phyloP scores from a whole-genome alignment of 805 yeast species.

The Pichia insulana region DNA sequence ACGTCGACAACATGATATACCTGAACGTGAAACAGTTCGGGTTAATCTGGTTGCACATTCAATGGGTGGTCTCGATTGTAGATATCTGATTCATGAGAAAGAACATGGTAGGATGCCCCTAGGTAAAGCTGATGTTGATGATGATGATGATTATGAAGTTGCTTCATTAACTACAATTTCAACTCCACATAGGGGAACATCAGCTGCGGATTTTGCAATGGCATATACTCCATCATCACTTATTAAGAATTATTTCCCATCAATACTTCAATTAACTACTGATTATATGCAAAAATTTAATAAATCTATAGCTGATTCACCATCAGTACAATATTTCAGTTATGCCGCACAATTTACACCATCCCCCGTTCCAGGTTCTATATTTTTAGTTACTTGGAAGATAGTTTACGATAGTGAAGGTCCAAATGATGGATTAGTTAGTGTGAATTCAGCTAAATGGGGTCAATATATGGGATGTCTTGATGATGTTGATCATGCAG shows the following conservation, averaged over 20 bases:
- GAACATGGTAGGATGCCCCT: slow-evolving; percentile 18
- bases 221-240: slow-evolving; percentile 18
- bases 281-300: slow-evolving; percentile 47
- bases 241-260: slow-evolving; percentile 21
- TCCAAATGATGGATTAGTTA: slow-evolving; percentile 81
- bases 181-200: slow-evolving; percentile 85
- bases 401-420: slow-evolving; percentile 43
- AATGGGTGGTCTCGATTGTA: slow-evolving; percentile 87
- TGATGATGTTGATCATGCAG: slow-evolving; percentile 74
- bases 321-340: slow-evolving; percentile 64
- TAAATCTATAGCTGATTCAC: slow-evolving; percentile 39
- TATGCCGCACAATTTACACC: slow-evolving; percentile 76
- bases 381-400: slow-evolving; percentile 58
- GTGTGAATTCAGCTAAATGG: slow-evolving; percentile 73
- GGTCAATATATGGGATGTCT: slow-evolving; percentile 76
- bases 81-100: slow-evolving; percentile 58
- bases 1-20: slow-evolving; percentile 21
- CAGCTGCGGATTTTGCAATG: slow-evolving; percentile 64
- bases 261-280: slow-evolving; percentile 62
- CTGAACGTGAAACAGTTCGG: slow-evolving; percentile 31
- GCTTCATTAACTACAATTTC: slow-evolving; percentile 75
- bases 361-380: slow-evolving; percentile 36
- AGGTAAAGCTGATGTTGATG: slow-evolving; percentile 36
- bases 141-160: slow-evolving; percentile 27
- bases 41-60: slow-evolving; percentile 81